These are phyloP conservation scores for Pugionium cornutum DNA, from an alignment of 345 rosid genomes.

Conservation along the genomic window DNA sequence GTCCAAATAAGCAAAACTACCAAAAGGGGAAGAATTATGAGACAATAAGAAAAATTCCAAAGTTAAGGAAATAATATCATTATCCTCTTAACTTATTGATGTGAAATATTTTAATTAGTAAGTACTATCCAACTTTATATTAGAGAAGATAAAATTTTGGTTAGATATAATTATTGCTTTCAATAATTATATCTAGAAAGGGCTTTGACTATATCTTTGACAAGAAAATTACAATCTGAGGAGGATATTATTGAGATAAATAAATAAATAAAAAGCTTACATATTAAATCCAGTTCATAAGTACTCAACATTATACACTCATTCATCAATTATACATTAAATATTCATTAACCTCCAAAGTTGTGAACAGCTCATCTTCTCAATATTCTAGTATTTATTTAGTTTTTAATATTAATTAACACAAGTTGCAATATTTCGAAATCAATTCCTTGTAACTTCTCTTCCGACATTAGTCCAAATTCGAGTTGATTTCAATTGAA, in stretches of 20 bases:
- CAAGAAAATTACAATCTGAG: conserved; percentile 12
- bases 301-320: conserved; percentile 39
- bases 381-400: conserved; percentile 1
- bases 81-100: conserved; percentile 27
- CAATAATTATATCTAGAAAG: conserved; percentile 32
- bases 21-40: conserved; percentile 10
- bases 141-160: conserved; percentile 20
- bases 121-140: conserved; percentile 27
- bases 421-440: no score
- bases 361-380: conserved; percentile 25
- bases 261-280: conserved; percentile 14
- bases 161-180: conserved; percentile 29
- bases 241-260: conserved; percentile 20
- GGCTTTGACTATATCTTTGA: no score
- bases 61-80: no score
- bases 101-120: conserved; percentile 25
- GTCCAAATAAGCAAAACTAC: conserved; percentile 4
- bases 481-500: no score
- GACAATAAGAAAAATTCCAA: neutral
- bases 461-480: no score
- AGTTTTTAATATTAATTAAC: no score
- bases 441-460: no score
- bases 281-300: conserved; percentile 40
- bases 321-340: conserved; percentile 23
- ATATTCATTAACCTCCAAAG: conserved; percentile 16